These are phyloP conservation scores for Drosera capensis DNA, from an alignment of 148 eudicot genomes.

Conservation along the genomic window DNA sequence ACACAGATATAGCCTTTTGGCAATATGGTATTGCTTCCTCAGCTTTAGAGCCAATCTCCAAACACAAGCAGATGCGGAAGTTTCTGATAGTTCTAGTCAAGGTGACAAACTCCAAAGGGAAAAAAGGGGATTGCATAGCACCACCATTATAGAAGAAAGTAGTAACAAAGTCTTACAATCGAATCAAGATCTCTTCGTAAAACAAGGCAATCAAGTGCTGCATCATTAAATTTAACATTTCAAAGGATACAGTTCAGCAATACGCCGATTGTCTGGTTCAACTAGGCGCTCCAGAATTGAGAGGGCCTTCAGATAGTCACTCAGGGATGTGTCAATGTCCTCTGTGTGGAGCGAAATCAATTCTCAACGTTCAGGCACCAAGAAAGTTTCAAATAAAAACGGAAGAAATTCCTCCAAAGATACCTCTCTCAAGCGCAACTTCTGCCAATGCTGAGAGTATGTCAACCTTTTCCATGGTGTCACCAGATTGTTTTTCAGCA, in stretches of 20 bases:
- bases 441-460: conserved; percentile 88
- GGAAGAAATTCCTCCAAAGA: no score
- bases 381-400: no score
- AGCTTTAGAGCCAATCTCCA: conserved; percentile 71
- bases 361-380: no score
- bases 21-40: conserved; percentile 88
- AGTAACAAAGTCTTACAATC: no score
- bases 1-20: conserved; percentile 64
- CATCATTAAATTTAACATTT: no score
- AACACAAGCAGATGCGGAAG: conserved; percentile 76
- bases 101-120: no score
- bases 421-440: conserved; percentile 94
- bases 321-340: conserved; percentile 85
- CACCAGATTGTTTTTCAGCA: conserved; percentile 56
- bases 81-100: conserved; percentile 52
- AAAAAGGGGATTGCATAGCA: no score
- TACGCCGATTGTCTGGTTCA: conserved; percentile 74
- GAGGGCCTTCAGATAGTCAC: conserved; percentile 81
- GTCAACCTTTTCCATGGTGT: conserved; percentile 80
- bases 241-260: conserved; percentile 89
- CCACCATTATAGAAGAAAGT: no score
- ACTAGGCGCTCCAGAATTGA: conserved; percentile 70
- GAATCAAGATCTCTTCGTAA: no score
- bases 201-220: no score
- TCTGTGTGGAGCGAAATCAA: conserved; percentile 47